phyloP scores from a whole-genome alignment of 2,329 filamentous ascomycete species.

The Colletotrichum aenigma region DNA sequence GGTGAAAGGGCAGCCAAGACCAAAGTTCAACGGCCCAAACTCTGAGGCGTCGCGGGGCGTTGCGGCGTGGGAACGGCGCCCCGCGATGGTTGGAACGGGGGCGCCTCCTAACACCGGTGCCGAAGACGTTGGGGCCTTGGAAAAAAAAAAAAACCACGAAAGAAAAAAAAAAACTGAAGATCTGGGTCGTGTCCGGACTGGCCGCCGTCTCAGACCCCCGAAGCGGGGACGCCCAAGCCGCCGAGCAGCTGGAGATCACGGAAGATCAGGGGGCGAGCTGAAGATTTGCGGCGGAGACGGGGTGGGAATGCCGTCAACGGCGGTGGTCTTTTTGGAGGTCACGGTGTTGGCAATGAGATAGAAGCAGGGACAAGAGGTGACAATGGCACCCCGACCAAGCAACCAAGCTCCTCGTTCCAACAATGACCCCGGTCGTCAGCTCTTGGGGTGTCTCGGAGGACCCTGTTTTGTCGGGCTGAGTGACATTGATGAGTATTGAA shows the following conservation, averaged over 20 bases:
- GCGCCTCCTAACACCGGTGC: not conserved
- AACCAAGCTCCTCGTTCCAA: not conserved
- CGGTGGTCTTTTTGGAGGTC: not conserved
- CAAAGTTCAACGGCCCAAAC: not conserved
- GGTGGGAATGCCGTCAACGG: not conserved
- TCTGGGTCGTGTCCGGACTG: not conserved
- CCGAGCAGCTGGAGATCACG: not conserved
- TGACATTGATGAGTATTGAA: not conserved
- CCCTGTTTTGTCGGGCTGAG: not conserved
- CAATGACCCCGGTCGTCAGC: not conserved
- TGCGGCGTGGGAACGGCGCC: not conserved
- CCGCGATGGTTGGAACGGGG: not conserved
- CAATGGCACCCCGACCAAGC: not conserved
- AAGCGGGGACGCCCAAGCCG: not conserved
- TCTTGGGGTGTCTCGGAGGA: conserved; percentile 7
- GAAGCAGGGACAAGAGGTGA: not conserved
- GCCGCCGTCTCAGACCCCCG: conserved; percentile 11
- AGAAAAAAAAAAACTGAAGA: not conserved
- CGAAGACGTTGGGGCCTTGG: not conserved
- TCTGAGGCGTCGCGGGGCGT: not conserved
- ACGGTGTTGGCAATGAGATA: not conserved
- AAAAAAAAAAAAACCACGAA: not conserved
- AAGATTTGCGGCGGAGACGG: not conserved
- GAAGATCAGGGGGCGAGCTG: conserved; percentile 9
- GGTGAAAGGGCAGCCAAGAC: not conserved